Evolutionary conservation across 352 stramenopile genomes (phyloP).

Genomic region (Phytophthora syringae): DNA sequence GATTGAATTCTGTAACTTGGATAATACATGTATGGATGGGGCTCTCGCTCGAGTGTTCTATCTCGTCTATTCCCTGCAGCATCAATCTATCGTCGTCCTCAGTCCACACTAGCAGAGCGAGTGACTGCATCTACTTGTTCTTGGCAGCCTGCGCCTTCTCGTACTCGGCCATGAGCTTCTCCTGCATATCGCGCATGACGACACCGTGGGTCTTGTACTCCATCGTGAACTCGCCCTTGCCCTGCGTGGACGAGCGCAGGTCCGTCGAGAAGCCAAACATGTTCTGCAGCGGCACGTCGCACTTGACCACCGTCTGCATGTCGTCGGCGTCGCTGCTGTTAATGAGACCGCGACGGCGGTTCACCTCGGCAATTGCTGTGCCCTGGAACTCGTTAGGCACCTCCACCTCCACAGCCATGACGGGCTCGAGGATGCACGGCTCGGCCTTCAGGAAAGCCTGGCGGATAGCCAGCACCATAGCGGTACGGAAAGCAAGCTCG

Average conservation of each 20-base stretch:
- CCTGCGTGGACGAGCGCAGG: constrained; percentile 95
- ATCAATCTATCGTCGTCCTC: constrained; percentile 11
- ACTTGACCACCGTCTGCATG: constrained; percentile 92
- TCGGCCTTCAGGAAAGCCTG: constrained; percentile 94
- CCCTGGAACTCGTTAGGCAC: constrained; percentile 97
- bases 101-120: not conserved
- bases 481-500: constrained; percentile 98
- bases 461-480: constrained; percentile 95
- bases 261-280: constrained; percentile 99
- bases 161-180: constrained; percentile 96
- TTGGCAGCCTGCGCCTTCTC: constrained; percentile 86
- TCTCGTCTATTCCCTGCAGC: constrained; percentile 30
- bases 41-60: constrained; percentile 17
- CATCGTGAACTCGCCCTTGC: constrained; percentile 99
- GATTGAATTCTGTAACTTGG: too few relatives aligned
- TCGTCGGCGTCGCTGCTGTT: constrained; percentile 97
- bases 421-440: constrained; percentile 95
- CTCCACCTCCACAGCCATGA: constrained; percentile 96
- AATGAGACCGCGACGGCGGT: constrained; percentile 95
- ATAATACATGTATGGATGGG: constrained; percentile 21
- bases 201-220: constrained; percentile 98
- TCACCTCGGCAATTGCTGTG: constrained; percentile 93
- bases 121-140: constrained; percentile 61
- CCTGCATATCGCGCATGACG: constrained; percentile 93
- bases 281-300: constrained; percentile 96